Percentiles rank a stretch among this genome's conserved stretches.
Evolutionary conservation across 225 moss, liverwort and hornwort genomes (phyloP).

Genomic region (Asterella californica): DNA sequence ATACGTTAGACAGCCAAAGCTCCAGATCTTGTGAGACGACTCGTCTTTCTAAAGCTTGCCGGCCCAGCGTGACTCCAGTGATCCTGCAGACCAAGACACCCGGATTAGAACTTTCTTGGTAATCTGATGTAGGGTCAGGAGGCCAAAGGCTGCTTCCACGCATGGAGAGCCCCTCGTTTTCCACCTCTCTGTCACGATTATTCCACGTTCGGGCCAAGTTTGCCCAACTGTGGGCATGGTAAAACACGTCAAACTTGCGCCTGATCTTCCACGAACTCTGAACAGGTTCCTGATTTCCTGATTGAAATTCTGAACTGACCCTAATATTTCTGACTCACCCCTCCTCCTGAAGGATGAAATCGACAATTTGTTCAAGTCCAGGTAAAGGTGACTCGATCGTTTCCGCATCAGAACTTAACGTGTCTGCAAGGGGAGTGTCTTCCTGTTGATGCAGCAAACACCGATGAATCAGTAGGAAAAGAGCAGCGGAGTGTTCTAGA

Average conservation of each 20-base stretch:
- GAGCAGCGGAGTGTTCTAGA: background rate
- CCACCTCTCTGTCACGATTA: background rate
- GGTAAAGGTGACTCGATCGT: slow-evolving; percentile 70
- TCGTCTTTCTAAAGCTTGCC: slow-evolving; percentile 82
- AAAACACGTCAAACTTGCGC: background rate
- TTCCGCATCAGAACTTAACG: slow-evolving; percentile 60
- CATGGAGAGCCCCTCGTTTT: background rate
- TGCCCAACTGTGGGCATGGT: background rate
- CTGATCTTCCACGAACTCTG: background rate
- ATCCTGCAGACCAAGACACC: slow-evolving; percentile 48
- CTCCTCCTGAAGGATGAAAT: slow-evolving; percentile 80
- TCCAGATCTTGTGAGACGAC: slow-evolving; percentile 99
- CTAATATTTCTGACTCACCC: slow-evolving; percentile 49
- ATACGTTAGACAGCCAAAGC: slow-evolving; percentile 97
- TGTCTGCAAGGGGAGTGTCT: slow-evolving; percentile 32
- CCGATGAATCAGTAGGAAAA: background rate
- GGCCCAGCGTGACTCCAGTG: slow-evolving; percentile 63
- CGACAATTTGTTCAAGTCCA: slow-evolving; percentile 87
- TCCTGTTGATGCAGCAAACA: slow-evolving; percentile 20
- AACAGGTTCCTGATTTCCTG: background rate
- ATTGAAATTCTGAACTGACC: background rate
- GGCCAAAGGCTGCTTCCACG: background rate
- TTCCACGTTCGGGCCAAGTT: background rate
- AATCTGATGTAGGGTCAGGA: background rate
- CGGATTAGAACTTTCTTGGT: background rate